Conservation (phyloP, 2,329 filamentous ascomycete genomes). For the Colletotrichum acutatum region DNA sequence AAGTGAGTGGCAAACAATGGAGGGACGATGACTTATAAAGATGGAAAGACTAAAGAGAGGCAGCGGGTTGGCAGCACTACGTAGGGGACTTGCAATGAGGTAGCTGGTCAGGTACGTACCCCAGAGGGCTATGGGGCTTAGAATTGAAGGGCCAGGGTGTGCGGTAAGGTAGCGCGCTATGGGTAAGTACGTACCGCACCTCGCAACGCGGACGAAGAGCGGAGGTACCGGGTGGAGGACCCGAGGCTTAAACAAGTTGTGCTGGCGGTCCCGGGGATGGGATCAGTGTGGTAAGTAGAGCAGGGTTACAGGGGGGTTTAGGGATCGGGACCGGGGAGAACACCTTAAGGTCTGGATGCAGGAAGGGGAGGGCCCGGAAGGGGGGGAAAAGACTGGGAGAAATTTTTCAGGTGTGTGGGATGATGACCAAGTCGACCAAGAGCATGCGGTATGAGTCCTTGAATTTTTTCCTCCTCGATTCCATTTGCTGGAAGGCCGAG, state of each 20-base stretch:
- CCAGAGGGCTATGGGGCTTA: slow-evolving; percentile 3
- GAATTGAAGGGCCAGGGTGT: neutral
- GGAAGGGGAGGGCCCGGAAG: neutral
- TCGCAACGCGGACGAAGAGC: slow-evolving; percentile 12
- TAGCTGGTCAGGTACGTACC: slow-evolving; percentile 17
- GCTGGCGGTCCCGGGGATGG: neutral
- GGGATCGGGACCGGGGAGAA: slow-evolving; percentile 17
- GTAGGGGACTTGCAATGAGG: slow-evolving; percentile 30
- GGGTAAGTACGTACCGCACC: slow-evolving; percentile 11
- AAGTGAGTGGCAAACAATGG: slow-evolving; percentile 27
- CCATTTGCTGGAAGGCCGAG: slow-evolving; percentile 5
- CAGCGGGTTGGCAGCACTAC: slow-evolving; percentile 4
- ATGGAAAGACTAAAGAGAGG: slow-evolving; percentile 17
- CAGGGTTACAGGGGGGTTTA: slow-evolving; percentile 15
- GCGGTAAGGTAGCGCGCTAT: neutral
- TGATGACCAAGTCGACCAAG: slow-evolving; percentile 9
- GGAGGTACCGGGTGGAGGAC: slow-evolving; percentile 27
- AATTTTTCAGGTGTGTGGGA: neutral
- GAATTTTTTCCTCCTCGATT: neutral
- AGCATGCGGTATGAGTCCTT: neutral
- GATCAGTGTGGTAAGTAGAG: neutral
- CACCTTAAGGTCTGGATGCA: slow-evolving; percentile 7
- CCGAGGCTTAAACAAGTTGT: slow-evolving; percentile 26
- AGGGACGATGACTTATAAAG: slow-evolving; percentile 30
- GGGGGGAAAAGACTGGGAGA: neutral